These are phyloP conservation scores for Ascochyta rabiei DNA, from an alignment of 2,329 filamentous ascomycete genomes.

Conservation along the genomic window DNA sequence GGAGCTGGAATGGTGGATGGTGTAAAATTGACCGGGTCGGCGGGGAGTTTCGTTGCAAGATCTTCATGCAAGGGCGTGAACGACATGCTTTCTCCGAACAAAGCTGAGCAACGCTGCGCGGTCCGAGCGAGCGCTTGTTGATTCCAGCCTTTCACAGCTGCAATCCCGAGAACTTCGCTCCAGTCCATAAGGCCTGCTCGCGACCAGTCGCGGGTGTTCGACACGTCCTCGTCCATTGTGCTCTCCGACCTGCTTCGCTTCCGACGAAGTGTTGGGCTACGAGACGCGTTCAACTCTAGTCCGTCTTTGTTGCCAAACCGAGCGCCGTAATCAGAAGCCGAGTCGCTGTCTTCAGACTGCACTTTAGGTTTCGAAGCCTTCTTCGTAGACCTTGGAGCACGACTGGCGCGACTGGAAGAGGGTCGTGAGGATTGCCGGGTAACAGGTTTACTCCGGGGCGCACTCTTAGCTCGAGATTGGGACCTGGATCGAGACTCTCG, in stretches of 20 bases:
- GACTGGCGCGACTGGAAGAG: conserved; percentile 1
- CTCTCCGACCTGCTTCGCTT: conserved; percentile 25
- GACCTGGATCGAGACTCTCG: conserved; percentile 22
- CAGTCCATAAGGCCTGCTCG: conserved; percentile 63
- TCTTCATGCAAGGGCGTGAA: conserved; percentile 62
- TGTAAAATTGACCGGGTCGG: conserved; percentile 45
- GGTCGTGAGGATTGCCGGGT: conserved; percentile 20
- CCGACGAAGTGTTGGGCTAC: background rate
- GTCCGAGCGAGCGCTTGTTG: conserved; percentile 70
- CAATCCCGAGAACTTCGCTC: conserved; percentile 82
- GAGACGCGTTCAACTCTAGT: conserved; percentile 3
- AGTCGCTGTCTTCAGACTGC: conserved; percentile 48
- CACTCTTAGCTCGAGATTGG: conserved; percentile 20
- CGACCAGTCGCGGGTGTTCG: conserved; percentile 18
- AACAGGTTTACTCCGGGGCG: conserved; percentile 13
- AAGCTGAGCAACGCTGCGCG: conserved; percentile 72
- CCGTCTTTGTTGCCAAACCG: conserved; percentile 16
- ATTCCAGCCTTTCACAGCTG: conserved; percentile 73
- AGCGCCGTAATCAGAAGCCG: conserved; percentile 48
- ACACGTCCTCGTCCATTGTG: conserved; percentile 11
- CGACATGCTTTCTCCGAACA: conserved; percentile 76
- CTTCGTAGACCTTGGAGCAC: background rate
- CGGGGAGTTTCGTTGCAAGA: conserved; percentile 23
- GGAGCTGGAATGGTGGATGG: conserved; percentile 36
- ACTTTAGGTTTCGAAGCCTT: conserved; percentile 11